Percentiles rank a stretch among this genome's conserved stretches.
Conservation (phyloP, 2,329 filamentous ascomycete genomes). For the Pseudogymnoascus sp. region DNA sequence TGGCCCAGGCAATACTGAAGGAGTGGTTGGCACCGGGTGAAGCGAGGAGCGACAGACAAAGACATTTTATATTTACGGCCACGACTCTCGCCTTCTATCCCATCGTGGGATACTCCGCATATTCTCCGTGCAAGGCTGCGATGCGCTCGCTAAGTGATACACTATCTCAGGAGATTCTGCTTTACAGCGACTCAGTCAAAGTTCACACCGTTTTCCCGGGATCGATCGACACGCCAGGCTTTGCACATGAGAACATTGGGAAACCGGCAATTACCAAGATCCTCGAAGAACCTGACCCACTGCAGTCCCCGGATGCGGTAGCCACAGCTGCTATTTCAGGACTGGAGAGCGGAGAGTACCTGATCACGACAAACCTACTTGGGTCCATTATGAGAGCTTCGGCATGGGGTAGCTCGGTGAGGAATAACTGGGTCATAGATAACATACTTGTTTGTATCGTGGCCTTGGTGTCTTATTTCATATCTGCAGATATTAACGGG, state of each 20-base stretch:
- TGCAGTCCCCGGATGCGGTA: slow-evolving; percentile 69
- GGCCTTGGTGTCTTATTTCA: slow-evolving; percentile 44
- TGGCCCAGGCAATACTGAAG: slow-evolving; percentile 69
- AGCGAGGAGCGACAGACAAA: slow-evolving; percentile 40
- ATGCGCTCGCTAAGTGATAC: slow-evolving; percentile 76
- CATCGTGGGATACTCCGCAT: slow-evolving; percentile 73
- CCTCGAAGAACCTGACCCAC: slow-evolving; percentile 74
- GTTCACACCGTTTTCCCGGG: slow-evolving; percentile 79
- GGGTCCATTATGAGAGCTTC: slow-evolving; percentile 63
- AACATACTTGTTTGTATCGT: slow-evolving; percentile 45
- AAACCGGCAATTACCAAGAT: slow-evolving; percentile 75
- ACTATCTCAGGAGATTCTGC: slow-evolving; percentile 70
- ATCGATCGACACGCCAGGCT: slow-evolving; percentile 69
- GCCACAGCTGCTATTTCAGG: slow-evolving; percentile 61
- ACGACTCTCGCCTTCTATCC: slow-evolving; percentile 68
- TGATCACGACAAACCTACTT: slow-evolving; percentile 67
- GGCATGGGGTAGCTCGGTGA: slow-evolving; percentile 43
- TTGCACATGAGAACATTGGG: slow-evolving; percentile 62
- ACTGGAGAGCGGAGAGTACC: slow-evolving; percentile 71
- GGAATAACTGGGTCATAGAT: slow-evolving; percentile 54
- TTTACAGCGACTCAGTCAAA: slow-evolving; percentile 78
- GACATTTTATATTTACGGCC: slow-evolving; percentile 82
- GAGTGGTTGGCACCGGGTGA: slow-evolving; percentile 57
- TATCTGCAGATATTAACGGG: slow-evolving; percentile 45
- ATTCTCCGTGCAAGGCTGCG: slow-evolving; percentile 78